A percentile compares a stretch with the other conserved stretches of the same genome.
Evolutionary conservation across 2,329 filamentous ascomycete genomes (phyloP).

Genomic region (Aureobasidium pullulans): DNA sequence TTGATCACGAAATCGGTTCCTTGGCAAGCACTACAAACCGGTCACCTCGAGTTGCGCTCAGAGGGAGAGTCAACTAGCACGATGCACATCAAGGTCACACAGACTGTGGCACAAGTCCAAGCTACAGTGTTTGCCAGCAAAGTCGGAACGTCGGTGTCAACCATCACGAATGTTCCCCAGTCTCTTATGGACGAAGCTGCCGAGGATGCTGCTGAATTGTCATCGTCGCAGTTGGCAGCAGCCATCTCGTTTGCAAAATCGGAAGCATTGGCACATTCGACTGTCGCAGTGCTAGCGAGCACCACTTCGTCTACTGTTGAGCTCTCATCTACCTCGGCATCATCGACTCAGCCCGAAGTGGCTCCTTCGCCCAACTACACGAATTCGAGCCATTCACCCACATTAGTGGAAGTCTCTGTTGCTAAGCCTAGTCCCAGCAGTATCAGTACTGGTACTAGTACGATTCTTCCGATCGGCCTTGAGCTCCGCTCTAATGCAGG

Average conservation of each 20-base stretch:
- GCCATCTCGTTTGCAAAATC: background rate
- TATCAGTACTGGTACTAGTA: background rate
- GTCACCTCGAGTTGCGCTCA: background rate
- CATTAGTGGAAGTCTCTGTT: background rate
- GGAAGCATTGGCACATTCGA: background rate
- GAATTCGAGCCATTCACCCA: background rate
- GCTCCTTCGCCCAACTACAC: background rate
- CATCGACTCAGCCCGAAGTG: background rate
- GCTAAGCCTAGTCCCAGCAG: background rate
- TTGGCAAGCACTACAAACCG: background rate
- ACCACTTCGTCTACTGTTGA: background rate
- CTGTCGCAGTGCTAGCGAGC: background rate
- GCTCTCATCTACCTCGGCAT: background rate
- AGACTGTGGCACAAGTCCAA: background rate
- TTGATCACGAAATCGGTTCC: background rate
- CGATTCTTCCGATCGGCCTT: background rate
- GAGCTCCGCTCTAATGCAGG: background rate
- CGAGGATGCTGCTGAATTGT: background rate
- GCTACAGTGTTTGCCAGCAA: background rate
- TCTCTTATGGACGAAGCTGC: background rate
- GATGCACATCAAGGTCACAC: constrained; percentile 4
- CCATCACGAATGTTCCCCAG: background rate
- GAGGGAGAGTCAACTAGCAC: background rate
- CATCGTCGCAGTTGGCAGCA: background rate
- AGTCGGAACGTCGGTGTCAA: background rate